phyloP scores from a whole-genome alignment of 495 filamentous ascomycete genomes.

The Immersiella caudata region DNA sequence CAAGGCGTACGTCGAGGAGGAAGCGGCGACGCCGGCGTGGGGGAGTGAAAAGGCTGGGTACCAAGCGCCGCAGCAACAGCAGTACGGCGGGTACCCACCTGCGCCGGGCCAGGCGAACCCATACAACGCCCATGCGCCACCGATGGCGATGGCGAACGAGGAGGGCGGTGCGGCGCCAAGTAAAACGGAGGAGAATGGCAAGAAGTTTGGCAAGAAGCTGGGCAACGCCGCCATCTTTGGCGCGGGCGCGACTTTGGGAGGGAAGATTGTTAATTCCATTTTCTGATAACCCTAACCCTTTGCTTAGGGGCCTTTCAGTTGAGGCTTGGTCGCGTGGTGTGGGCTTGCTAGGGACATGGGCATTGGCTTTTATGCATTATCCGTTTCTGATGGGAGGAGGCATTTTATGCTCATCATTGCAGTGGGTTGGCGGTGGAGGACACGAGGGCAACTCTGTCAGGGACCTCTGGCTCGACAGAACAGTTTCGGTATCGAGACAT shows the following conservation, averaged over 20 bases:
- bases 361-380: not conserved
- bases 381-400: not conserved
- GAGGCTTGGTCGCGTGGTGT: not conserved
- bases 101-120: conserved; percentile 46
- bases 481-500: too few species aligned
- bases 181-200: conserved; percentile 60
- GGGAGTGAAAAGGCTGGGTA: conserved; percentile 14
- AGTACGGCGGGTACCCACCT: conserved; percentile 28
- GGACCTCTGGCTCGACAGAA: too few species aligned
- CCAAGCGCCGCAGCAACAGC: conserved; percentile 6
- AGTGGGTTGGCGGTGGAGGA: too few species aligned
- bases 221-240: conserved; percentile 78
- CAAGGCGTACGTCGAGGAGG: conserved; percentile 71
- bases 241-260: conserved; percentile 86
- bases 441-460: too few species aligned
- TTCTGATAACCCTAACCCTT: conserved; percentile 72
- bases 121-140: conserved; percentile 54
- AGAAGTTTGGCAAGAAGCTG: conserved; percentile 79
- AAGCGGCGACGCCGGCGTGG: conserved; percentile 17
- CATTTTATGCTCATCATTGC: too few species aligned
- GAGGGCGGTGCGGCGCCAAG: conserved; percentile 33
- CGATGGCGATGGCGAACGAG: conserved; percentile 49
- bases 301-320: too few species aligned
- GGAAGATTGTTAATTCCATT: conserved; percentile 90
- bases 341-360: not conserved